Conservation (phyloP, 1,284 basidiomycete genomes). For the Sporisorium exsertum region DNA sequence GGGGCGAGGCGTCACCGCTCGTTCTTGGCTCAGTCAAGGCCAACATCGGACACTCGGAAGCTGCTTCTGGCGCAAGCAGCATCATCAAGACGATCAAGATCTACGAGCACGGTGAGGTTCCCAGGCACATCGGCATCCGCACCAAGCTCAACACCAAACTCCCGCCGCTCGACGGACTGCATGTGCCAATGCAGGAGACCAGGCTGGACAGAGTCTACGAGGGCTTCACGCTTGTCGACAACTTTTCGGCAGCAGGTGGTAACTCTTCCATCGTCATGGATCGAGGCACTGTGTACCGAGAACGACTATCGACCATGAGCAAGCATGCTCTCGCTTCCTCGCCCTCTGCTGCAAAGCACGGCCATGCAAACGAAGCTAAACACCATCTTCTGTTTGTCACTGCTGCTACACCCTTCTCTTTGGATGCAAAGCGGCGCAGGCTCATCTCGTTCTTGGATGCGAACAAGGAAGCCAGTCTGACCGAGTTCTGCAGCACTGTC, state of each 20-base stretch:
- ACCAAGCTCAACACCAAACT: conserved; percentile 52
- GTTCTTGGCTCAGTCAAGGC: conserved; percentile 51
- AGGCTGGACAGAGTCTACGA: conserved; percentile 19
- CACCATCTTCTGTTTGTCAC: conserved; percentile 36
- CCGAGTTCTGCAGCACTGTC: conserved; percentile 46
- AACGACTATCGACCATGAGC: conserved; percentile 16
- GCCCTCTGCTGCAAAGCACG: neutral
- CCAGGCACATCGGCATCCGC: conserved; percentile 47
- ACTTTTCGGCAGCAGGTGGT: conserved; percentile 55
- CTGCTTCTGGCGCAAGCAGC: conserved; percentile 45
- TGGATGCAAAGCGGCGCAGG: conserved; percentile 38
- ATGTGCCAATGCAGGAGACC: conserved; percentile 28
- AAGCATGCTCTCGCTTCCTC: conserved; percentile 1
- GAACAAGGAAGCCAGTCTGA: conserved; percentile 17
- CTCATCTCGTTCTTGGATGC: conserved; percentile 35
- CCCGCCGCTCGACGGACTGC: conserved; percentile 40
- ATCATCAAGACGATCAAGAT: conserved; percentile 51
- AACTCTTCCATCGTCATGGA: conserved; percentile 51
- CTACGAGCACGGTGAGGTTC: conserved; percentile 38
- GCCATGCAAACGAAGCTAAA: neutral
- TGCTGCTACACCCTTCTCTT: conserved; percentile 40
- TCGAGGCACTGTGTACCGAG: conserved; percentile 23
- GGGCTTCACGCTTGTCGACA: conserved; percentile 44
- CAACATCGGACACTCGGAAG: conserved; percentile 54
- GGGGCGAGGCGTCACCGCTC: conserved; percentile 21